Conservation (phyloP, 2,329 filamentous ascomycete genomes). For the Epichloe coenophiala region DNA sequence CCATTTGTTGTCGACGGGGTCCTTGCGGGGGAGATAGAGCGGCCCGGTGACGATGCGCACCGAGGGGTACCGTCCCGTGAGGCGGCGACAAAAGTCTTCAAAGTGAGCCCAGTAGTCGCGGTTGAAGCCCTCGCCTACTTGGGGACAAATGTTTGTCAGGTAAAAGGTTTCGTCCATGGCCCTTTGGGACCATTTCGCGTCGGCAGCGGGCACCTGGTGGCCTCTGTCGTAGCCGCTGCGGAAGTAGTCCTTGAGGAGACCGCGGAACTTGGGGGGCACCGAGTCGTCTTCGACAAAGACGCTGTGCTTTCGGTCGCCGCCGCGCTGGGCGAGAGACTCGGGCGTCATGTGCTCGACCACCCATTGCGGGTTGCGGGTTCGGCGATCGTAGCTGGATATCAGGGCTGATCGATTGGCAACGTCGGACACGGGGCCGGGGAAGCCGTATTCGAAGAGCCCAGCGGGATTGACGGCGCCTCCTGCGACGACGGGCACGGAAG, state of each 20-base stretch:
- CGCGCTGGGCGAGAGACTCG: slow-evolving; percentile 58
- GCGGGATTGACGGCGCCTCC: slow-evolving; percentile 52
- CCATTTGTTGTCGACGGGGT: slow-evolving; percentile 81
- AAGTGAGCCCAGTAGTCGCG: slow-evolving; percentile 99
- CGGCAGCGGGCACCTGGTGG: slow-evolving; percentile 92
- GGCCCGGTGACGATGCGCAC: slow-evolving; percentile 90
- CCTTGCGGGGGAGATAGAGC: slow-evolving; percentile 77
- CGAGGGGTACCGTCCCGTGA: slow-evolving; percentile 69
- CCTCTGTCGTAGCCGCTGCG: slow-evolving; percentile 90
- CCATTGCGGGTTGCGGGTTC: slow-evolving; percentile 85
- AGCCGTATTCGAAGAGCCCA: slow-evolving; percentile 74
- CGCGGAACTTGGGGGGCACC: slow-evolving; percentile 79
- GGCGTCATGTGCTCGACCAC: slow-evolving; percentile 94
- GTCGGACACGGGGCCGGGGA: slow-evolving; percentile 77
- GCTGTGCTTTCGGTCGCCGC: slow-evolving; percentile 75
- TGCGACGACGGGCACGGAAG: slow-evolving; percentile 14
- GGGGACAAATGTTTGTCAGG: slow-evolving; percentile 93
- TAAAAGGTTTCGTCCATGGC: slow-evolving; percentile 95
- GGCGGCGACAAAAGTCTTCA: slow-evolving; percentile 84
- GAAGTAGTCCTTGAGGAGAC: slow-evolving; percentile 84
- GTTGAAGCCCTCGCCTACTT: slow-evolving; percentile 97
- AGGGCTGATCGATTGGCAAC: slow-evolving; percentile 64
- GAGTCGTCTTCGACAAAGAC: slow-evolving; percentile 66
- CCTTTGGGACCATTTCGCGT: slow-evolving; percentile 86
- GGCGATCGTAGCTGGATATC: slow-evolving; percentile 80